Evolutionary conservation across 495 filamentous ascomycete species (phyloP).

Genomic region (Chaetomium fimeti): DNA sequence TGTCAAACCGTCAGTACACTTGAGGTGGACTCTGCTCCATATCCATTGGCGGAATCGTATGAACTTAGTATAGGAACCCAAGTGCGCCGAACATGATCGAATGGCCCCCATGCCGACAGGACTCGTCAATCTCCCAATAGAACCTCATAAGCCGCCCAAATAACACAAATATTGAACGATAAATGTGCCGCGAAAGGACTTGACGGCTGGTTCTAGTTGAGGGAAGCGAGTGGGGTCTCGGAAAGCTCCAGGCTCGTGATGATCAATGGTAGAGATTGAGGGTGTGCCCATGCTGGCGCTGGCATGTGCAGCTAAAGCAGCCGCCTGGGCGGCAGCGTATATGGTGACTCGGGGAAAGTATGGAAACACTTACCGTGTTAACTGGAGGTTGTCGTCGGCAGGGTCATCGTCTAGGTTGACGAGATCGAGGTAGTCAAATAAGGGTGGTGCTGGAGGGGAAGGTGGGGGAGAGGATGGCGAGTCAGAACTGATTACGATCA

Average conservation of each 20-base stretch:
- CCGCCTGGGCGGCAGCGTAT: no score
- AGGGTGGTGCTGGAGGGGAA: background rate
- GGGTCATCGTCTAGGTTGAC: background rate
- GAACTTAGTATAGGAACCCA: background rate
- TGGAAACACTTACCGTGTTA: background rate
- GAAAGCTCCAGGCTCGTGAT: no score
- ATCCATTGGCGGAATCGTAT: background rate
- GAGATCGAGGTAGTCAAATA: background rate
- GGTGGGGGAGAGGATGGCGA: constrained; percentile 5
- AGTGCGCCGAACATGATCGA: background rate
- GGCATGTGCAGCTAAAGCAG: no score
- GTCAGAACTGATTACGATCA: constrained; percentile 7
- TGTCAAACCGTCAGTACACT: background rate
- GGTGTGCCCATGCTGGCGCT: no score
- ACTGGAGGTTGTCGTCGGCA: background rate
- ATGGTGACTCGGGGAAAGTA: background rate
- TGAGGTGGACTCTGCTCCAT: background rate
- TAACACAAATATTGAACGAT: no score
- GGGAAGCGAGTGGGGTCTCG: no score
- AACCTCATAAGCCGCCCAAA: no score
- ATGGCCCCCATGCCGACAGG: no score
- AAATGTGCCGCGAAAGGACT: no score
- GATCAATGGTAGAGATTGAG: no score
- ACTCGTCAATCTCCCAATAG: no score
- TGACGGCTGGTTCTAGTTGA: no score